Evolutionary conservation across 441 rosid genomes (phyloP).

Genomic region (Populus trichocarpa): DNA sequence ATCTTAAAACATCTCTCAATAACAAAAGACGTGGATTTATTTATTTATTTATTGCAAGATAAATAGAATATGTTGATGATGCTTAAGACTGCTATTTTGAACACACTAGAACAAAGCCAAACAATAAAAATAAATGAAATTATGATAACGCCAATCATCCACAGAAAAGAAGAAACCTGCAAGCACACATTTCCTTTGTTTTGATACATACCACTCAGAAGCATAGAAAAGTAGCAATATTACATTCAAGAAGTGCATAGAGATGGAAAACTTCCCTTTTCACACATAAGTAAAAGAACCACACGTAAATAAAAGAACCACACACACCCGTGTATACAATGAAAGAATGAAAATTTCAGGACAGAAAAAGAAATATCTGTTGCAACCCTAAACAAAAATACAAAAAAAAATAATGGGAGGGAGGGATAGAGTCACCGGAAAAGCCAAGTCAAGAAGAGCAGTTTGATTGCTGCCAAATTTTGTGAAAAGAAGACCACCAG

Average conservation of each 20-base stretch:
- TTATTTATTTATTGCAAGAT: too few relatives aligned
- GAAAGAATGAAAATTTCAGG: neutral
- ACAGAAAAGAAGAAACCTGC: neutral
- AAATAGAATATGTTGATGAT: neutral
- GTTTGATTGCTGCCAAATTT: constrained; percentile 81
- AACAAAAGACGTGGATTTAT: too few relatives aligned
- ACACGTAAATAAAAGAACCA: neutral
- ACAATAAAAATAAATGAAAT: neutral
- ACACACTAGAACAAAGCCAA: neutral
- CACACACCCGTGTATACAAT: neutral
- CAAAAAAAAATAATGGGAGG: neutral
- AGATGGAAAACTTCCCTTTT: neutral
- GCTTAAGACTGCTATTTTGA: neutral
- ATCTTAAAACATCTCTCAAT: neutral
- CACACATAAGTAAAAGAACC: too few relatives aligned
- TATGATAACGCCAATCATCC: neutral
- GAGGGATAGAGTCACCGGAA: constrained; percentile 42
- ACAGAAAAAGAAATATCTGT: neutral
- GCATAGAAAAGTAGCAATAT: neutral
- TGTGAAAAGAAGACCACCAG: constrained; percentile 78
- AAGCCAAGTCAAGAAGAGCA: constrained; percentile 83
- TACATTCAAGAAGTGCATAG: neutral
- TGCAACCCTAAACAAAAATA: neutral
- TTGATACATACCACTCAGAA: neutral
- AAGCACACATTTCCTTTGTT: neutral